Percentiles rank a stretch among this genome's conserved stretches.
phyloP scores from a whole-genome alignment of 1,139 yeast genomes.

The Hemisphaericaspora lyxosophila region DNA sequence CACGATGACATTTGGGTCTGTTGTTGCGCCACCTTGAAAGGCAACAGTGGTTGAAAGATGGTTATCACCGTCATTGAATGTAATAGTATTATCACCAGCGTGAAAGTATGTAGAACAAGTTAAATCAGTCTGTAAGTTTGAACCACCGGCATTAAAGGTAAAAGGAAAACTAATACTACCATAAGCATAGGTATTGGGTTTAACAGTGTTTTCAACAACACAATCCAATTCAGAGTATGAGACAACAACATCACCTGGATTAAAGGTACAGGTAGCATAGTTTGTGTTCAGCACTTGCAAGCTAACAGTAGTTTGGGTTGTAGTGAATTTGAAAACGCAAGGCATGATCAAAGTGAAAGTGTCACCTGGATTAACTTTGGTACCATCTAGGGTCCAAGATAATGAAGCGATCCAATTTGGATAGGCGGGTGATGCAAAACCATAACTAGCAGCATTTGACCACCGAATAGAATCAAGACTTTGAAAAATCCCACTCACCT shows the following conservation, averaged over 20 bases:
- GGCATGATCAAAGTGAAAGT: conserved; percentile 32
- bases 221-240: conserved; percentile 26
- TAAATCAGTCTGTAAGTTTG: conserved; percentile 19
- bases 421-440: conserved; percentile 13
- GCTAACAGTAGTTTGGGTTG: conserved; percentile 15
- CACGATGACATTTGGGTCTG: conserved; percentile 7
- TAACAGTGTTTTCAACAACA: conserved; percentile 19
- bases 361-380: conserved; percentile 26
- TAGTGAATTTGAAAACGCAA: conserved; percentile 31
- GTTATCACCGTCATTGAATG: conserved; percentile 30
- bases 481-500: conserved; percentile 21
- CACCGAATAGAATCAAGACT: conserved; percentile 16
- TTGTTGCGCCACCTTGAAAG: conserved; percentile 15
- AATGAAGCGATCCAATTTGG: conserved; percentile 19
- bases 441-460: conserved; percentile 10
- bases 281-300: conserved; percentile 18
- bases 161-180: conserved; percentile 27
- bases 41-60: conserved; percentile 17
- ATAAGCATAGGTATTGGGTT: conserved; percentile 13
- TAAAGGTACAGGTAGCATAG: conserved; percentile 29
- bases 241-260: conserved; percentile 23
- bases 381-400: conserved; percentile 21
- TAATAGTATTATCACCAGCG: conserved; percentile 26
- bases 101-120: conserved; percentile 20
- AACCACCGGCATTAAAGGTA: conserved; percentile 24